Evolutionary conservation across 176 grass and related monocot species (phyloP).

Genomic region (Leersia perrieri): DNA sequence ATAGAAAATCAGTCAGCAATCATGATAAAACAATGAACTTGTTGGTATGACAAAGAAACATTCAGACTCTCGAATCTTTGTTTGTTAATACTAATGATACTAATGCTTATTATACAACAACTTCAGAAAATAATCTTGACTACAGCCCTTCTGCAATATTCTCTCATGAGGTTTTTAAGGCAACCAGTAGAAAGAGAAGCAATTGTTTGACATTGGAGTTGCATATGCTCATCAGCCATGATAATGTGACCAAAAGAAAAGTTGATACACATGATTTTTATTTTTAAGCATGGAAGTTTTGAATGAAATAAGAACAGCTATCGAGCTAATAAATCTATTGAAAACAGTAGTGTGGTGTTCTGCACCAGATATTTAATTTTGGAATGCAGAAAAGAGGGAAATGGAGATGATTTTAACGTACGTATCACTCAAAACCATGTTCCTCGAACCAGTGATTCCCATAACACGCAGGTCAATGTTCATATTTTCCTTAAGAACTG

Average conservation of each 20-base stretch:
- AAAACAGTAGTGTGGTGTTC: not conserved
- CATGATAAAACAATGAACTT: not conserved
- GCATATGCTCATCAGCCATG: not conserved
- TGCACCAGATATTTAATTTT: not conserved
- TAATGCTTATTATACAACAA: not conserved
- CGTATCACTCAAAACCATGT: conserved; percentile 77
- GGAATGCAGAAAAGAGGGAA: not conserved
- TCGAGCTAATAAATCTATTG: conserved; percentile 7
- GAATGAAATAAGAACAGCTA: not conserved
- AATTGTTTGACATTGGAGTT: not conserved
- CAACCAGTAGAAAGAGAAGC: not conserved
- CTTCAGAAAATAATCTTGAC: not conserved
- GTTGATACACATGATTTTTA: not conserved
- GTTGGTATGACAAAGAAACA: not conserved
- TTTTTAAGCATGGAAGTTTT: not conserved
- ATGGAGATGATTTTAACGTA: conserved; percentile 38
- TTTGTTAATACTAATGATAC: not conserved
- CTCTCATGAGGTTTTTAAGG: not conserved
- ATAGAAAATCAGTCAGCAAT: not conserved
- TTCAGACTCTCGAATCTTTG: not conserved
- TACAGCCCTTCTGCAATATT: not conserved
- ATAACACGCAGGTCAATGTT: conserved; percentile 90
- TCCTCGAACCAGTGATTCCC: conserved; percentile 68
- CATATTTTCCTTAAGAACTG: conserved; percentile 72
- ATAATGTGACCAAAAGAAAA: not conserved